phyloP scores from a whole-genome alignment of 2,329 filamentous ascomycete species.

The Coleophoma eucalyptorum region DNA sequence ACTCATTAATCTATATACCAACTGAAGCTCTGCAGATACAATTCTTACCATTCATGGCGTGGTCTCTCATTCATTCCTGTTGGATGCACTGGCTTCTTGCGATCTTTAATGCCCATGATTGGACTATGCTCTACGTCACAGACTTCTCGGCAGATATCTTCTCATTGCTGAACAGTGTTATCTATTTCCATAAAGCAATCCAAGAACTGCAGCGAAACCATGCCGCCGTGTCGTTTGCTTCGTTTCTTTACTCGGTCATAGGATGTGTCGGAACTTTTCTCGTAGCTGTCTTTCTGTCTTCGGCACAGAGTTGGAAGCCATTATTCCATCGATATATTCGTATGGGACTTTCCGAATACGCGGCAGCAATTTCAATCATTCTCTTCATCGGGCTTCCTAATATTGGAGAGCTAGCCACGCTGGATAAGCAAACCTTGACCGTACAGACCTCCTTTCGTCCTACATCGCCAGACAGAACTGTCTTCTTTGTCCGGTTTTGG shows the following conservation, averaged over 20 bases:
- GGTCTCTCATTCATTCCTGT: conserved; percentile 60
- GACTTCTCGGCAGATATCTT: conserved; percentile 65
- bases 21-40: conserved; percentile 37
- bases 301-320: conserved; percentile 57
- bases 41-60: conserved; percentile 66
- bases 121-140: conserved; percentile 68
- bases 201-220: conserved; percentile 61
- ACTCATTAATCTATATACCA: background rate
- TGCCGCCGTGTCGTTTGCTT: conserved; percentile 50
- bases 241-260: conserved; percentile 62
- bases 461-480: conserved; percentile 46
- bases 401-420: conserved; percentile 50
- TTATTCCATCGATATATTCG: conserved; percentile 59
- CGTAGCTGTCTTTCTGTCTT: conserved; percentile 56
- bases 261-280: conserved; percentile 61
- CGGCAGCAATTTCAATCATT: conserved; percentile 63
- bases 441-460: conserved; percentile 54
- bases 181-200: conserved; percentile 65
- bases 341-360: conserved; percentile 59
- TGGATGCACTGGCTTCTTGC: conserved; percentile 64
- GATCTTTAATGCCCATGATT: conserved; percentile 65
- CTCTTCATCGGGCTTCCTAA: conserved; percentile 62
- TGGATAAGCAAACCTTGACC: conserved; percentile 55
- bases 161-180: conserved; percentile 62
- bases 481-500: conserved; percentile 63